These are phyloP conservation scores for Tetrapisispora namnaoensis DNA, from an alignment of 805 yeast species.

Conservation along the genomic window DNA sequence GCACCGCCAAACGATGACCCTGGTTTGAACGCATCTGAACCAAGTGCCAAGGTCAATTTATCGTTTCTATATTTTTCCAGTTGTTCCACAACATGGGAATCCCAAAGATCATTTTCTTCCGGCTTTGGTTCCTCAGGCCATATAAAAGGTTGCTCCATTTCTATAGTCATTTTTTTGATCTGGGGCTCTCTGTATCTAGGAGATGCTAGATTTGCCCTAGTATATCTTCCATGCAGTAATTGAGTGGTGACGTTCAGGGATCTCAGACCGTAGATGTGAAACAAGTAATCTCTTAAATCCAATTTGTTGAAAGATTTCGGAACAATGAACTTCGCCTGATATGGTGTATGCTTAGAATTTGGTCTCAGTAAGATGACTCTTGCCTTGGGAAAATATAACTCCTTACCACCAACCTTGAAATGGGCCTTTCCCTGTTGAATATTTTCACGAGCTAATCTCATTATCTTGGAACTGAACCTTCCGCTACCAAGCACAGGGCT, in stretches of 20 bases:
- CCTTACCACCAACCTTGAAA: slow-evolving; percentile 68
- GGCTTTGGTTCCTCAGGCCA: slow-evolving; percentile 66
- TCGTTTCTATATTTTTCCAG: slow-evolving; percentile 44
- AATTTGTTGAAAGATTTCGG: slow-evolving; percentile 89
- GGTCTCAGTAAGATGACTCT: slow-evolving; percentile 75
- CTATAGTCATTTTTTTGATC: slow-evolving; percentile 92
- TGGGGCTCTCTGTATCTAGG: slow-evolving; percentile 71
- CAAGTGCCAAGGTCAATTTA: slow-evolving; percentile 30
- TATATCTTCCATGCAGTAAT: slow-evolving; percentile 61
- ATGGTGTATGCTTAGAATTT: slow-evolving; percentile 93
- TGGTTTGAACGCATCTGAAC: slow-evolving; percentile 63
- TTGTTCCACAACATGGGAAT: slow-evolving; percentile 34
- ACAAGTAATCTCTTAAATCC: slow-evolving; percentile 89
- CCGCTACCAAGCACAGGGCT: too few species aligned
- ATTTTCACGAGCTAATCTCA: slow-evolving; percentile 37
- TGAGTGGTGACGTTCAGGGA: slow-evolving; percentile 86
- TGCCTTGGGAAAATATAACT: slow-evolving; percentile 79
- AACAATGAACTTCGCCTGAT: slow-evolving; percentile 91
- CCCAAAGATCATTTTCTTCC: slow-evolving; percentile 34
- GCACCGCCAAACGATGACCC: slow-evolving; percentile 65
- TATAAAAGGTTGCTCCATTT: slow-evolving; percentile 88
- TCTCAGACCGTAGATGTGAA: slow-evolving; percentile 80
- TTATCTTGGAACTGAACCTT: slow-evolving; percentile 18
- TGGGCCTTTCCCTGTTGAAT: slow-evolving; percentile 62
- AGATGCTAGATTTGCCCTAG: slow-evolving; percentile 45